phyloP scores from a whole-genome alignment of 345 rosid species.

The Eucalyptus pauciflora region DNA sequence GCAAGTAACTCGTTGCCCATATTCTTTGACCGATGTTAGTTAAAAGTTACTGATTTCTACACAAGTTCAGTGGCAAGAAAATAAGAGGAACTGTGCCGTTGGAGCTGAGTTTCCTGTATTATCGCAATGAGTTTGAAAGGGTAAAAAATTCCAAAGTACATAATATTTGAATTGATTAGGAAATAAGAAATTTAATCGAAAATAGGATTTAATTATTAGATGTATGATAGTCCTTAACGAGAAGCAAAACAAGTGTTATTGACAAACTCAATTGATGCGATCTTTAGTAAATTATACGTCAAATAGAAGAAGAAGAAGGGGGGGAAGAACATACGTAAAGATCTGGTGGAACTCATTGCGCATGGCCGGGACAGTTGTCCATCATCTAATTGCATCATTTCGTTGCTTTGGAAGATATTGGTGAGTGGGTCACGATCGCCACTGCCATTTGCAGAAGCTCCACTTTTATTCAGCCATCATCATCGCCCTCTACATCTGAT shows the following conservation, averaged over 20 bases:
- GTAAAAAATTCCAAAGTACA: too few species aligned
- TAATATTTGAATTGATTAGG: too few species aligned
- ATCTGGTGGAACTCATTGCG: background rate
- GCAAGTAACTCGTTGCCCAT: background rate
- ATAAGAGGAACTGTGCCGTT: background rate
- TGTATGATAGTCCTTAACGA: background rate
- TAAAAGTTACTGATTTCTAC: rapidly evolving
- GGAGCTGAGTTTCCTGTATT: rapidly evolving
- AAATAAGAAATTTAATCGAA: background rate
- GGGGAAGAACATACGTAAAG: background rate
- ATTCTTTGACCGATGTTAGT: background rate
- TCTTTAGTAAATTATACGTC: background rate
- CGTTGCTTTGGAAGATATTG: background rate
- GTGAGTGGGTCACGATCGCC: background rate
- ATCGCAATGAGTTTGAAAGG: background rate
- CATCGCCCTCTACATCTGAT: background rate
- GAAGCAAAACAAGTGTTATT: background rate
- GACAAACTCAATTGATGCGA: background rate
- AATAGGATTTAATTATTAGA: background rate
- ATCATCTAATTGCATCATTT: background rate
- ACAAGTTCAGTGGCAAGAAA: background rate
- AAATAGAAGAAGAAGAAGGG: background rate
- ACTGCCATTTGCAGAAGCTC: background rate
- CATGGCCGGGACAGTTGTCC: constrained; percentile 9
- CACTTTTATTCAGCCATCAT: background rate